phyloP scores from a whole-genome alignment of 2,329 filamentous ascomycete genomes.

The Colletotrichum sp. region DNA sequence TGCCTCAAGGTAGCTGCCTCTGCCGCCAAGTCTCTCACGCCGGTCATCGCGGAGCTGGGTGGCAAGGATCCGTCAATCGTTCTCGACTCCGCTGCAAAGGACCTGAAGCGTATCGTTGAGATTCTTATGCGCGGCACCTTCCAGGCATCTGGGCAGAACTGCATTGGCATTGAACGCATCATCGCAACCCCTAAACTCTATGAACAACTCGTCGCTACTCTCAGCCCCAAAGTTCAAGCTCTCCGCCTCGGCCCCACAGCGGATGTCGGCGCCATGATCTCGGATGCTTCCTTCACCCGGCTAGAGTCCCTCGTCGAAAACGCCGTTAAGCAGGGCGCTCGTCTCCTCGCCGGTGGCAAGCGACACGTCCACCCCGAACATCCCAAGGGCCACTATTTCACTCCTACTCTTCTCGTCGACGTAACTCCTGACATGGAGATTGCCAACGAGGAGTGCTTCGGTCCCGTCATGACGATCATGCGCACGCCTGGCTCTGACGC shows the following conservation, averaged over 20 bases:
- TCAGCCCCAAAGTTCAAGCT: slow-evolving; percentile 74
- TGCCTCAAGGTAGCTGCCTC: slow-evolving; percentile 87
- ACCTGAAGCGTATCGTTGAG: slow-evolving; percentile 76
- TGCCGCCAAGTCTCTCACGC: slow-evolving; percentile 84
- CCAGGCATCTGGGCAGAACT: slow-evolving; percentile 96
- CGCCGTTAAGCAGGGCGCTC: slow-evolving; percentile 79
- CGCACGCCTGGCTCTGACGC: slow-evolving; percentile 66
- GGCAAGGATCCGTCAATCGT: slow-evolving; percentile 94
- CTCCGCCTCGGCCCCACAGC: slow-evolving; percentile 78
- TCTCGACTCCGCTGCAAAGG: slow-evolving; percentile 73
- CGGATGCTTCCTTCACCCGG: slow-evolving; percentile 72
- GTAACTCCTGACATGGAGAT: slow-evolving; percentile 87
- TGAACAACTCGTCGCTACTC: slow-evolving; percentile 69
- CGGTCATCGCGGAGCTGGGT: slow-evolving; percentile 88
- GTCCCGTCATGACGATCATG: slow-evolving; percentile 87
- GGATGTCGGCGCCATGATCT: slow-evolving; percentile 92
- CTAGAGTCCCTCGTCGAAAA: slow-evolving; percentile 79
- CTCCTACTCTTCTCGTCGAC: slow-evolving; percentile 87
- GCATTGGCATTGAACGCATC: slow-evolving; percentile 94
- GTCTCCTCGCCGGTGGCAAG: slow-evolving; percentile 79
- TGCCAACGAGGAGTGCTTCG: slow-evolving; percentile 90
- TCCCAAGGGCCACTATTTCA: slow-evolving; percentile 87
- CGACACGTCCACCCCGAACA: slow-evolving; percentile 74
- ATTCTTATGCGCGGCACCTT: slow-evolving; percentile 92
- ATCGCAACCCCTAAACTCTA: slow-evolving; percentile 82